These are phyloP conservation scores for Porcisia deanei DNA, from an alignment of 208 protist species.

Conservation along the genomic window DNA sequence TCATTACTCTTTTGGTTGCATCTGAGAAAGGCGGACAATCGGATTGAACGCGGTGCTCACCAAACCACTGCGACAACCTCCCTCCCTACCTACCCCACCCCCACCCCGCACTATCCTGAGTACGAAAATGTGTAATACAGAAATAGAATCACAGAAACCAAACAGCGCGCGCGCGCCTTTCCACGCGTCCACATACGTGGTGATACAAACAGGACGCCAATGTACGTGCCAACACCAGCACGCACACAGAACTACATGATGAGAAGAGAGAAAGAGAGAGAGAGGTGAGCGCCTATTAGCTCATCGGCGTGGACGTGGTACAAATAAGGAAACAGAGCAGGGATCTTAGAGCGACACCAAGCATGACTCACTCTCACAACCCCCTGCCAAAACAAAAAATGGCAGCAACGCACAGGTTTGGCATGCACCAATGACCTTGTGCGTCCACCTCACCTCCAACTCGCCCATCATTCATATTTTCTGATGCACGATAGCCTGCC, in stretches of 20 bases:
- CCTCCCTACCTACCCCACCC: neutral
- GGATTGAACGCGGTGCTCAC: neutral
- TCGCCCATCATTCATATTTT: neutral
- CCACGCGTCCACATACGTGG: neutral
- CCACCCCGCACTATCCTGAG: too few species aligned
- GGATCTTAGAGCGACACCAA: neutral
- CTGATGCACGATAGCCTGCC: neutral
- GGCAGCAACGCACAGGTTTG: neutral
- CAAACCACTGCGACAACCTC: neutral
- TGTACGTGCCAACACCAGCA: neutral
- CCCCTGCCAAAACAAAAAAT: neutral
- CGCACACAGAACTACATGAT: neutral
- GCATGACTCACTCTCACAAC: neutral
- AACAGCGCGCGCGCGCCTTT: neutral
- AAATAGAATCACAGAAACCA: neutral
- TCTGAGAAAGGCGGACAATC: neutral
- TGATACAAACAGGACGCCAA: neutral
- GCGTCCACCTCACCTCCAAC: neutral
- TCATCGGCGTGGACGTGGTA: neutral
- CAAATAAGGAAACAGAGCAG: neutral
- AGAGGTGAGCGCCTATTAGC: neutral
- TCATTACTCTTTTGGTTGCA: neutral
- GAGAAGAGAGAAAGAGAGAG: neutral
- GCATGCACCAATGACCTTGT: neutral
- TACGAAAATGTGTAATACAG: conserved; percentile 1